These are phyloP conservation scores for Phytophthora pisi DNA, from an alignment of 352 stramenopile species.

Conservation along the genomic window DNA sequence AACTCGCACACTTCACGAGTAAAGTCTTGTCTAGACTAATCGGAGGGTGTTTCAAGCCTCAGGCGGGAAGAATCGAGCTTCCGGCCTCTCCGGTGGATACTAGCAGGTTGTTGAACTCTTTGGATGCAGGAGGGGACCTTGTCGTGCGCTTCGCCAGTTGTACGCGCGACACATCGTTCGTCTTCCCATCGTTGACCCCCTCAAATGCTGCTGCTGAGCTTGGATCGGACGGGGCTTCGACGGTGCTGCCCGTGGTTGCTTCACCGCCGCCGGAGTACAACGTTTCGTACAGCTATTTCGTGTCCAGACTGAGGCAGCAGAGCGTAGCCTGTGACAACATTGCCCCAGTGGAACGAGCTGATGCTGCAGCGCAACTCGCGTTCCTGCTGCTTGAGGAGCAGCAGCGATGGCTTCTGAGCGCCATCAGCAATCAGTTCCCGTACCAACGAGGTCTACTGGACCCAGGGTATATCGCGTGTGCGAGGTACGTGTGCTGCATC, in stretches of 20 bases:
- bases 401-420: slow-evolving; percentile 25
- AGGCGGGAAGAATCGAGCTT: slow-evolving; percentile 1
- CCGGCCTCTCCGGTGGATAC: neutral
- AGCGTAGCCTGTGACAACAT: slow-evolving; percentile 40
- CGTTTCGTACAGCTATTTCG: slow-evolving; percentile 21
- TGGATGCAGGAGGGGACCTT: neutral
- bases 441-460: slow-evolving; percentile 32
- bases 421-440: slow-evolving; percentile 28
- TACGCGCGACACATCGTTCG: slow-evolving; percentile 18
- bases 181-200: neutral
- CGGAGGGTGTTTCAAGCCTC: slow-evolving; percentile 1
- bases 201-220: neutral
- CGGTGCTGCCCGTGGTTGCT: neutral
- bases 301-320: slow-evolving; percentile 24
- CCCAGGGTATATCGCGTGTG: slow-evolving; percentile 35
- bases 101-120: neutral
- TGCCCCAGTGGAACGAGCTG: slow-evolving; percentile 17
- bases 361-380: slow-evolving; percentile 10
- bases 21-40: slow-evolving; percentile 5
- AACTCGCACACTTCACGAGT: neutral
- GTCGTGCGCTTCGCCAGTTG: slow-evolving; percentile 14
- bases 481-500: slow-evolving; percentile 23
- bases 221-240: neutral
- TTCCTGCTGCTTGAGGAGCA: slow-evolving; percentile 21
- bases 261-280: slow-evolving; percentile 7